Evolutionary conservation across 2,329 filamentous ascomycete genomes (phyloP).

Genomic region (Fusarium sp.): DNA sequence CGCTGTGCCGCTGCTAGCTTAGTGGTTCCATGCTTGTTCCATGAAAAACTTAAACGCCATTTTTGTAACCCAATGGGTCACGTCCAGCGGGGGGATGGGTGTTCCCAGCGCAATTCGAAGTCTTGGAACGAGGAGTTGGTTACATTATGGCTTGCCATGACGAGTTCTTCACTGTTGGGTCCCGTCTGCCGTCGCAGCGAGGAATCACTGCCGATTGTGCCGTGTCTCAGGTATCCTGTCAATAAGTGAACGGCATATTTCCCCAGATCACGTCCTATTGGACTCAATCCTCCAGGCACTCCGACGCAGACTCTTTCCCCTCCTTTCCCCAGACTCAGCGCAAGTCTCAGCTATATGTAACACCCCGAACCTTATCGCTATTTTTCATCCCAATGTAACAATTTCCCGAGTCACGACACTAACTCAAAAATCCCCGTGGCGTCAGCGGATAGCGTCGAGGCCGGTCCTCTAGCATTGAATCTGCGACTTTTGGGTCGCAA

Average conservation of each 20-base stretch:
- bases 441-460: not conserved
- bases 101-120: not conserved
- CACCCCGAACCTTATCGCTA: not conserved
- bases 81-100: not conserved
- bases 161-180: not conserved
- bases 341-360: not conserved
- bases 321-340: not conserved
- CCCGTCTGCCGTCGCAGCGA: not conserved
- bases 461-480: not conserved
- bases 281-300: too few species aligned
- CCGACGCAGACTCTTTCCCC: too few species aligned
- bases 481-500: not conserved
- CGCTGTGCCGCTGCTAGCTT: not conserved
- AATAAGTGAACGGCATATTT: not conserved
- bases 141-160: not conserved
- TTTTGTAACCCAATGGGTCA: not conserved
- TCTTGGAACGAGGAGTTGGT: not conserved
- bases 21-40: not conserved
- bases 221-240: not conserved
- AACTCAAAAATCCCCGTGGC: not conserved
- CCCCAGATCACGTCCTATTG: not conserved
- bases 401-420: not conserved
- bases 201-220: not conserved
- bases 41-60: not conserved
- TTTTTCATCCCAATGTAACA: not conserved